Conservation (phyloP, 345 rosid genomes). For the Populus simonii region DNA sequence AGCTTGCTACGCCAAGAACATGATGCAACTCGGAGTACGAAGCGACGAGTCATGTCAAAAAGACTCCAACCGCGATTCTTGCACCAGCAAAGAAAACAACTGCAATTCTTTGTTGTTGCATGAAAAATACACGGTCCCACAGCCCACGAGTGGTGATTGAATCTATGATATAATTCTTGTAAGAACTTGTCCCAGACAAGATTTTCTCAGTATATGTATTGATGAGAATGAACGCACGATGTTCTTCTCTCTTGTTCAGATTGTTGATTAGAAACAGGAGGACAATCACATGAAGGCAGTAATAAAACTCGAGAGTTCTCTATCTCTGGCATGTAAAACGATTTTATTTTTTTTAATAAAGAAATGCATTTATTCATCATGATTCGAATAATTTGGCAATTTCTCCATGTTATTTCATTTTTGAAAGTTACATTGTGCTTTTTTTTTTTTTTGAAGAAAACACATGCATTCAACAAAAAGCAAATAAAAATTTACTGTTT, state of each 20-base stretch:
- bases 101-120: neutral
- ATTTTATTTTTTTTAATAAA: no score
- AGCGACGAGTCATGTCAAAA: neutral
- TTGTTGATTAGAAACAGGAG: neutral
- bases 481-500: no score
- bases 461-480: no score
- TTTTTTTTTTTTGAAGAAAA: no score
- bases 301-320: neutral
- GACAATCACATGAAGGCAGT: neutral
- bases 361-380: neutral
- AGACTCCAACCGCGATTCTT: neutral
- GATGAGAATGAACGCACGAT: neutral
- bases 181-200: constrained; percentile 10
- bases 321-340: neutral
- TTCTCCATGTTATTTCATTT: no score
- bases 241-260: neutral
- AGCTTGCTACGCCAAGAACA: neutral
- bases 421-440: no score
- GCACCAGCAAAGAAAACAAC: neutral
- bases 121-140: constrained; percentile 22
- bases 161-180: neutral
- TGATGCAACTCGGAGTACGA: neutral
- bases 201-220: constrained; percentile 10
- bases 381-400: no score
- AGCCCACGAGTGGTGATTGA: constrained; percentile 21